Percentiles rank a stretch among this genome's conserved stretches.
Conservation (phyloP, 768 basidiomycete genomes). For the Xerocomus potaroensis region DNA sequence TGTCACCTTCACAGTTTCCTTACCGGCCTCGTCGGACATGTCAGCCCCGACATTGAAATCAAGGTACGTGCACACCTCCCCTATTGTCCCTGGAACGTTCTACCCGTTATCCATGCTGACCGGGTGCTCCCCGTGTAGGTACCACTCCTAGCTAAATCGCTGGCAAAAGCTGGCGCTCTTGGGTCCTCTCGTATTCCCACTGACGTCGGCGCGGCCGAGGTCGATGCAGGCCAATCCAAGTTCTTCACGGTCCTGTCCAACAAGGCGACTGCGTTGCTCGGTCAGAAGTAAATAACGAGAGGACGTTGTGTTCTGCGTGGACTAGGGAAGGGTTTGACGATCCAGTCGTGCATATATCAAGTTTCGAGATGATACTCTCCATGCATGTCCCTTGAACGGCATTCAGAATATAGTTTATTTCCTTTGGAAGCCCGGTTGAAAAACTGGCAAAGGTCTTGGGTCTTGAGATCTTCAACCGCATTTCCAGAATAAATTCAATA, state of each 20-base stretch:
- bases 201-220: conserved; percentile 38
- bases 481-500: no score
- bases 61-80: conserved; percentile 30
- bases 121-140: conserved; percentile 34
- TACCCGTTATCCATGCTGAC: background rate
- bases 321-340: no score
- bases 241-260: conserved; percentile 57
- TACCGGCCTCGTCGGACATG: conserved; percentile 33
- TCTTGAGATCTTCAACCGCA: no score
- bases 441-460: no score
- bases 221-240: conserved; percentile 29
- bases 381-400: no score
- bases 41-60: conserved; percentile 41
- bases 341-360: no score
- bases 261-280: conserved; percentile 44
- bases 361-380: no score
- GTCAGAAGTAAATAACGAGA: conserved; percentile 11
- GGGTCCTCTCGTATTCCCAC: conserved; percentile 49
- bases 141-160: conserved; percentile 48
- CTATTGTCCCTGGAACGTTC: background rate
- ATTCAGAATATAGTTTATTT: no score
- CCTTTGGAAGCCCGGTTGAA: no score
- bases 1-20: conserved; percentile 36
- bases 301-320: no score
- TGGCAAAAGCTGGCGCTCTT: conserved; percentile 48